phyloP scores from a whole-genome alignment of 2,329 filamentous ascomycete genomes.

The Periglandula ipomoeae region DNA sequence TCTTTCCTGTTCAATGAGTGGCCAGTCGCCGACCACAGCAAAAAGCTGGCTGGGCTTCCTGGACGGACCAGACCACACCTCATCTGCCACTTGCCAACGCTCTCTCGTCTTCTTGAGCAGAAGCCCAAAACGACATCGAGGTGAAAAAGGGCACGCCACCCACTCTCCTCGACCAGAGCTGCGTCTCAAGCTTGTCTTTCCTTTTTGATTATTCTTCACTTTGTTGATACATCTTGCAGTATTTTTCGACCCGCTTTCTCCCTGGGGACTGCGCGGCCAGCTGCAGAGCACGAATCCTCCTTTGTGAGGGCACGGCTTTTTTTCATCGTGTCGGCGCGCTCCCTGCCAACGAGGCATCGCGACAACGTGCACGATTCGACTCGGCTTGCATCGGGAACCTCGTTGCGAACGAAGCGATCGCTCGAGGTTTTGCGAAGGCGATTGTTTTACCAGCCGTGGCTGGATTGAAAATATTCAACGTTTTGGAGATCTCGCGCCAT shows the following conservation, averaged over 20 bases:
- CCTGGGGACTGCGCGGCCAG: not conserved
- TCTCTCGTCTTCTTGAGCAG: slow-evolving; percentile 8
- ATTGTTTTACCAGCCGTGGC: not conserved
- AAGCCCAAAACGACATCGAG: slow-evolving; percentile 10
- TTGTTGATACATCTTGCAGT: slow-evolving; percentile 6
- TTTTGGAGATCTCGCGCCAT: not conserved
- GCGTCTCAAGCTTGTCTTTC: slow-evolving; percentile 7
- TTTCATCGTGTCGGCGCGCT: not conserved
- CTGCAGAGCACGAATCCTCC: not conserved
- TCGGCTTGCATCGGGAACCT: not conserved
- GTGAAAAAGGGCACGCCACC: slow-evolving; percentile 21
- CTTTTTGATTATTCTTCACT: slow-evolving; percentile 3
- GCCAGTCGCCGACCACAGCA: not conserved
- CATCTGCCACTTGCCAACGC: slow-evolving; percentile 15
- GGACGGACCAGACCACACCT: slow-evolving; percentile 17
- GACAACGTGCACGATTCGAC: not conserved
- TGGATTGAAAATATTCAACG: not conserved
- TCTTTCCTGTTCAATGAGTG: not conserved
- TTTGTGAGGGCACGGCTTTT: not conserved
- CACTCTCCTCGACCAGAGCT: slow-evolving; percentile 13
- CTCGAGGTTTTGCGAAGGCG: not conserved
- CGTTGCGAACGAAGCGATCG: not conserved
- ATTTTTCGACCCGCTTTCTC: not conserved
- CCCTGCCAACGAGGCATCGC: slow-evolving; percentile 3
- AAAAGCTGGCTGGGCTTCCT: slow-evolving; percentile 22